Evolutionary conservation across 345 rosid species (phyloP).

Genomic region (Cardiospermum halicacabum): DNA sequence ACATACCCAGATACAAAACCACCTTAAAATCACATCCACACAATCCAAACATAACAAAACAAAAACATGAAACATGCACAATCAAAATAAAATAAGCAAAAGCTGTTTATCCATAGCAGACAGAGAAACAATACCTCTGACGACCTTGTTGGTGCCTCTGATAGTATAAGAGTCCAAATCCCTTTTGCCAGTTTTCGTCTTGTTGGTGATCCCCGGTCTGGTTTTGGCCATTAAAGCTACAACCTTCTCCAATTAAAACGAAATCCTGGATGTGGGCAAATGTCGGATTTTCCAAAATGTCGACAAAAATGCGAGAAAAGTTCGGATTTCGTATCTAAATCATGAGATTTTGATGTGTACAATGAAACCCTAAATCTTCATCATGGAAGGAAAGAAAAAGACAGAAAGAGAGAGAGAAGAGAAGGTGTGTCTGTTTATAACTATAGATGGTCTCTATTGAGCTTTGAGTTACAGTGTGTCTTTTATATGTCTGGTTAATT

Average conservation of each 20-base stretch:
- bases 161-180: slow-evolving; percentile 61
- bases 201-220: slow-evolving; percentile 52
- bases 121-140: slow-evolving; percentile 34
- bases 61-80: background rate
- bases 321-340: too few relatives aligned
- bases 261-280: slow-evolving; percentile 8
- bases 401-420: background rate
- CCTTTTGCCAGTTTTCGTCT: slow-evolving; percentile 42
- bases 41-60: background rate
- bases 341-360: background rate
- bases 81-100: background rate
- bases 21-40: slow-evolving; percentile 4
- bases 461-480: slow-evolving; percentile 2
- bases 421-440: background rate
- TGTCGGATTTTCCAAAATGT: background rate
- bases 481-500: background rate
- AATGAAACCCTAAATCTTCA: slow-evolving; percentile 31
- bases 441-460: background rate
- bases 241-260: background rate
- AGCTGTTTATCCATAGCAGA: background rate
- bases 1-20: slow-evolving; percentile 3
- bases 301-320: slow-evolving; percentile 1
- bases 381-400: slow-evolving; percentile 11
- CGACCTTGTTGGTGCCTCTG: slow-evolving; percentile 62
- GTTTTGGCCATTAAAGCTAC: slow-evolving; percentile 71